Evolutionary conservation across 371 early-diverging fungal genomes (phyloP).

Genomic region (Sporodiniella umbellata): DNA sequence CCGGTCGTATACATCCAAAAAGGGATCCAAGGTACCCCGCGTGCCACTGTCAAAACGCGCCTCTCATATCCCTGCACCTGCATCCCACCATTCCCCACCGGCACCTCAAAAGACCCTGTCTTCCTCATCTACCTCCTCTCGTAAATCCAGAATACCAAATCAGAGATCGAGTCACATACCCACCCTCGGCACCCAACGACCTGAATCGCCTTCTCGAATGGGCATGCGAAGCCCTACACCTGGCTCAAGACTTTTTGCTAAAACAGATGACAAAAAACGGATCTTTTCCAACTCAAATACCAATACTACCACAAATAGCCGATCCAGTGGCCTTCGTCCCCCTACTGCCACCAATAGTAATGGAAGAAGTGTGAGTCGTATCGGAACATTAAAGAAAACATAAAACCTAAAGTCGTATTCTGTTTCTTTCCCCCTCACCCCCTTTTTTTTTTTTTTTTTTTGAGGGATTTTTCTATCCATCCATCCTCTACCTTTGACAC

Average conservation of each 20-base stretch:
- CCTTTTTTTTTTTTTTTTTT: no score
- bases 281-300: background rate
- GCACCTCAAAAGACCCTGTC: constrained; percentile 27
- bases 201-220: constrained; percentile 14
- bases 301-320: background rate
- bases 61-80: constrained; percentile 48
- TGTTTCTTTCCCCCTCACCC: no score
- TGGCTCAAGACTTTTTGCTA: background rate
- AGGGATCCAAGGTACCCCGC: constrained; percentile 7
- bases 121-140: constrained; percentile 14
- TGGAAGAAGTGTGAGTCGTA: constrained; percentile 21
- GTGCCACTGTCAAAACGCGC: constrained; percentile 38
- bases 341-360: constrained; percentile 2
- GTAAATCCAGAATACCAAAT: constrained; percentile 10
- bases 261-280: constrained; percentile 7
- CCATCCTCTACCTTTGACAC: no score
- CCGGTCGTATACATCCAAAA: constrained; percentile 15
- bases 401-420: no score
- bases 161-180: constrained; percentile 40
- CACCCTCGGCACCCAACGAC: constrained; percentile 13
- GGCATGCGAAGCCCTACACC: constrained; percentile 17
- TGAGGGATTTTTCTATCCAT: no score
- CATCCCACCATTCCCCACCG: constrained; percentile 18
- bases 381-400: constrained; percentile 16
- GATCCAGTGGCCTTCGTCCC: constrained; percentile 20